phyloP scores from a whole-genome alignment of 1,139 yeast genomes.

The Lipomyces yarrowii region DNA sequence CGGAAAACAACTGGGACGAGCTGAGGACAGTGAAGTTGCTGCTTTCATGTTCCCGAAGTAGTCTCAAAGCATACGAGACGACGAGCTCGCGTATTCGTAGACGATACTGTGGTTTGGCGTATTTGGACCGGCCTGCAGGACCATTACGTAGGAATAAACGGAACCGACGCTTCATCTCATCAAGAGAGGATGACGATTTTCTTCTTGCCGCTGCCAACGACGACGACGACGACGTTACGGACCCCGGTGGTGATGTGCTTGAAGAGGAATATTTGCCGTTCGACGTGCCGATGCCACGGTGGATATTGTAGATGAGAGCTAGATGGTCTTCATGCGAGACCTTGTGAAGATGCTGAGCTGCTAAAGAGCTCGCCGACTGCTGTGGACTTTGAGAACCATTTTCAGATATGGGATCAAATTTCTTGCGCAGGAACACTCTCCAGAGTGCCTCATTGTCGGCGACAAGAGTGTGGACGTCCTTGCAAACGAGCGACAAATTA shows the following conservation, averaged over 20 bases:
- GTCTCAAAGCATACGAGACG: slow-evolving; percentile 19
- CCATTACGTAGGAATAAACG: slow-evolving; percentile 20
- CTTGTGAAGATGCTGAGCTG: slow-evolving; percentile 17
- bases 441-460: slow-evolving; percentile 22
- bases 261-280: background rate
- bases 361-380: slow-evolving; percentile 14
- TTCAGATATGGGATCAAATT: slow-evolving; percentile 21
- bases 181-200: background rate
- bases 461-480: slow-evolving; percentile 13
- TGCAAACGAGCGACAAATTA: slow-evolving; percentile 18
- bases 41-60: slow-evolving; percentile 20
- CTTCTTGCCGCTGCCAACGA: no score
- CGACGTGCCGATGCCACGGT: slow-evolving; percentile 11
- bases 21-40: slow-evolving; percentile 20
- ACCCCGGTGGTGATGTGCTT: slow-evolving; percentile 8
- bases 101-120: slow-evolving; percentile 20
- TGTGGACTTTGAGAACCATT: background rate
- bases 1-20: slow-evolving; percentile 28
- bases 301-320: slow-evolving; percentile 12
- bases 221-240: slow-evolving; percentile 1
- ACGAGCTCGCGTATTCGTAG: slow-evolving; percentile 26
- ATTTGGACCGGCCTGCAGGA: slow-evolving; percentile 18
- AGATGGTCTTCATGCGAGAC: slow-evolving; percentile 17
- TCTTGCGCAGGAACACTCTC: slow-evolving; percentile 11
- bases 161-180: slow-evolving; percentile 22